Percentiles rank a stretch among this genome's conserved stretches.
Evolutionary conservation across 805 yeast genomes (phyloP).

Genomic region (Candida vaughaniae): DNA sequence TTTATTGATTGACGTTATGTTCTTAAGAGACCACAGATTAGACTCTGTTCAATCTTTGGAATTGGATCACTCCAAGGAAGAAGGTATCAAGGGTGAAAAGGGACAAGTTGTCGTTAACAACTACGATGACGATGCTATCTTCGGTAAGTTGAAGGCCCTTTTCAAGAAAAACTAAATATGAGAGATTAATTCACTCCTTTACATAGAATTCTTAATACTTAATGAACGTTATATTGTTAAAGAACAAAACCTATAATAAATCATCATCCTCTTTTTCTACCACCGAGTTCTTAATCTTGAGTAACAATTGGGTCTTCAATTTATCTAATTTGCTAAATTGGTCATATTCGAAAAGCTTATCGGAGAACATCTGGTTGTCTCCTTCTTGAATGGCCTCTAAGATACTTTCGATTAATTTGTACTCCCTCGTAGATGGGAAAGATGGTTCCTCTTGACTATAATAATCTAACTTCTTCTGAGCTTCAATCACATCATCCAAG

Average conservation of each 20-base stretch:
- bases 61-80: slow-evolving; percentile 15
- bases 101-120: slow-evolving; percentile 23
- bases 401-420: slow-evolving; percentile 61
- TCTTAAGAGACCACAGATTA: slow-evolving; percentile 54
- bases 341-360: slow-evolving; percentile 77
- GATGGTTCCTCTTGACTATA: slow-evolving; percentile 71
- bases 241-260: slow-evolving; percentile 2
- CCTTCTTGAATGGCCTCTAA: slow-evolving; percentile 76
- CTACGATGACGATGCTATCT: slow-evolving; percentile 22
- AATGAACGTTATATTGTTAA: slow-evolving; percentile 4
- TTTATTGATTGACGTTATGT: slow-evolving; percentile 44
- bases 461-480: slow-evolving; percentile 64
- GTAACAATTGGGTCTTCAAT: slow-evolving; percentile 81
- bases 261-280: slow-evolving; percentile 53
- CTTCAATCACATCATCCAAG: slow-evolving; percentile 82
- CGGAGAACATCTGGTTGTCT: slow-evolving; percentile 73
- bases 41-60: slow-evolving; percentile 30
- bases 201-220: background rate
- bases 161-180: slow-evolving; percentile 3
- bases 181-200: background rate
- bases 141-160: slow-evolving; percentile 13
- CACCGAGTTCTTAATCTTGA: slow-evolving; percentile 75
- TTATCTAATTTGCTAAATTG: slow-evolving; percentile 86
- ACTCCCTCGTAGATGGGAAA: slow-evolving; percentile 76
- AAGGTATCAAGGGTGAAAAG: slow-evolving; percentile 16